phyloP scores from a whole-genome alignment of 345 rosid species.

The Xanthoceras sorbifolium region DNA sequence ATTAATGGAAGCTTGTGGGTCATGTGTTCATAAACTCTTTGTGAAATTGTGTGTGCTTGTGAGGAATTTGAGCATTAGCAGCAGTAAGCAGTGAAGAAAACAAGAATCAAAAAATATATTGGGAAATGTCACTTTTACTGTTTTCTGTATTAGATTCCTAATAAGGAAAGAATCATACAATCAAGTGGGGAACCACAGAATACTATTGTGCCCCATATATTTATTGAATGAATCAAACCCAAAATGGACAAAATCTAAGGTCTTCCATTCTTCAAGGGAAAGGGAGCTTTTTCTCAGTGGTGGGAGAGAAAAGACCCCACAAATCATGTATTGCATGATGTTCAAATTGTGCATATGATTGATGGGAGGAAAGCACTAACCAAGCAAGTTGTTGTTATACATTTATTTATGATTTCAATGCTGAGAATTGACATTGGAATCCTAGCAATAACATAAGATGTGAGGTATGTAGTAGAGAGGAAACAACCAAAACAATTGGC shows the following conservation, averaged over 20 bases:
- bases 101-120: conserved; percentile 10
- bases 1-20: conserved; percentile 23
- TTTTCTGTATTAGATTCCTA: conserved; percentile 21
- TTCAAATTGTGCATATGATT: neutral
- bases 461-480: conserved; percentile 16
- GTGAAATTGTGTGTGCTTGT: conserved; percentile 14
- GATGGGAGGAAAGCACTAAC: conserved; percentile 28
- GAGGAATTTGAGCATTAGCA: neutral
- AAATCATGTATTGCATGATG: conserved; percentile 17
- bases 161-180: conserved; percentile 24
- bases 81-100: neutral
- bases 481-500: conserved; percentile 4
- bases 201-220: neutral
- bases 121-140: conserved; percentile 25
- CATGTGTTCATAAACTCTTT: conserved; percentile 16
- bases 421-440: conserved; percentile 25
- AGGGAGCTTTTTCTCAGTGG: conserved; percentile 28
- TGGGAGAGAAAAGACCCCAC: conserved; percentile 29
- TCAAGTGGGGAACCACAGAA: conserved; percentile 19
- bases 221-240: conserved; percentile 16
- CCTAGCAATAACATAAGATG: conserved; percentile 21
- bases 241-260: conserved; percentile 22
- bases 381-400: conserved; percentile 24
- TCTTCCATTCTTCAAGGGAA: conserved; percentile 25
- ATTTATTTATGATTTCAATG: neutral